Evolutionary conservation across 768 basidiomycete genomes (phyloP), one percentile per base, ranked within the genome.

Genomic region (Suillus fuscotomentosus): DNA sequence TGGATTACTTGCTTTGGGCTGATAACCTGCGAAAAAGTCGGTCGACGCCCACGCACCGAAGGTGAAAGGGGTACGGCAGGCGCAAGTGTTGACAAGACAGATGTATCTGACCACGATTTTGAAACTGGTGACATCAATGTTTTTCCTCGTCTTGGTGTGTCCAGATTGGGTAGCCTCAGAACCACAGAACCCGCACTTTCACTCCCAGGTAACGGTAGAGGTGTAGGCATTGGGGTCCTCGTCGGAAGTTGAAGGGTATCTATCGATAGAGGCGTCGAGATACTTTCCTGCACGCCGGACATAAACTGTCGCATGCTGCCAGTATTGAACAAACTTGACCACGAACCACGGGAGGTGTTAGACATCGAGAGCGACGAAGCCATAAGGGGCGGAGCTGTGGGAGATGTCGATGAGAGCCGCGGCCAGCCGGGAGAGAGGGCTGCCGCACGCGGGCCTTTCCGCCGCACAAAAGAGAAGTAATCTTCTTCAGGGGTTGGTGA

Each of bases 251-350:
- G 57, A 3, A 72, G 31, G 17, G 68, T 67, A 20, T 75, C 74
- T 22, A 68, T 66, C 10, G 66, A 63, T 3, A 77, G 70, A 9
- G 82, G 81, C 22, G 77, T 81, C 47, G 74, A 75, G 20, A 82
- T 76, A 1, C 82, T 78, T 67, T 86, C 87, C 41, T 86, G 84
- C 36, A 86, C 79, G 39, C 88, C 85, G 13, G 81, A 80, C 68
- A 92, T 86, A 64, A 93, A 85, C 63, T 91, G 88, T 34, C 88
- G 82, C 76, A 92, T 79, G 50, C 80, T 83, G 20, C 84, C 85
- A 1, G 89, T 78, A 65, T 86, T 88, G 72, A 92, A 90, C 13
- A 94, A 71, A 69, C 87, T 92, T 0, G 91, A 89, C 92, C 92
- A 94, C 0, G 92, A 92, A 10, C 87, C 90, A 51, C 87, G 82